Conservation (phyloP, 2,329 filamentous ascomycete genomes). For the Sclerotinia glacialis region DNA sequence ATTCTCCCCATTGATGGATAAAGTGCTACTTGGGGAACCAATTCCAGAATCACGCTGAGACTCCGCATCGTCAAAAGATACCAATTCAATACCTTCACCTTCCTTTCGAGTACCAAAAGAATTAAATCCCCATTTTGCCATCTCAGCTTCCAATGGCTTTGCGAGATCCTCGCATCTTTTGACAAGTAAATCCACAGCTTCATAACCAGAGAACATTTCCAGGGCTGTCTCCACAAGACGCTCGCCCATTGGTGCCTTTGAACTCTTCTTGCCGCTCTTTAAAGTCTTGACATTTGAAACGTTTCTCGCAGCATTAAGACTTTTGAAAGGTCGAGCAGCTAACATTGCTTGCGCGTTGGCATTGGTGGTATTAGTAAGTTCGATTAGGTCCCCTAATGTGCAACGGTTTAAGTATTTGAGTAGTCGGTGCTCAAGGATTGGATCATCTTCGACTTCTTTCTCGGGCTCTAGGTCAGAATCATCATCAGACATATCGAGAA, state of each 20-base stretch:
- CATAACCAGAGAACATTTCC: conserved; percentile 75
- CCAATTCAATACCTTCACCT: conserved; percentile 55
- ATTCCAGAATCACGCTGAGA: conserved; percentile 62
- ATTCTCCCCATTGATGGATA: conserved; percentile 42
- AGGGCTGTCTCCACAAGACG: conserved; percentile 64
- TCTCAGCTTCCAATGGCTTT: conserved; percentile 60
- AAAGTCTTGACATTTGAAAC: conserved; percentile 53
- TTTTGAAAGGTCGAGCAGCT: conserved; percentile 69
- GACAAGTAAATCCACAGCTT: conserved; percentile 80
- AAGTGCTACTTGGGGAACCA: conserved; percentile 55
- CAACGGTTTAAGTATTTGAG: conserved; percentile 83
- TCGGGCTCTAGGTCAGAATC: conserved; percentile 36
- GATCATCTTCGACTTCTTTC: conserved; percentile 41
- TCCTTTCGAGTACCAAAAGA: conserved; percentile 58
- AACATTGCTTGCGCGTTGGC: conserved; percentile 68
- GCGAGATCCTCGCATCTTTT: conserved; percentile 71
- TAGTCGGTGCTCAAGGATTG: conserved; percentile 53
- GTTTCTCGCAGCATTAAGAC: conserved; percentile 61
- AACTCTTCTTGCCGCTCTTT: conserved; percentile 50
- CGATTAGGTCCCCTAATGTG: conserved; percentile 70
- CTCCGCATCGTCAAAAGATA: conserved; percentile 43
- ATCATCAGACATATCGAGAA: conserved; percentile 36
- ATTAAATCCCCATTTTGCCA: conserved; percentile 67
- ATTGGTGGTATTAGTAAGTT: conserved; percentile 73
- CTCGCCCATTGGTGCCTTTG: conserved; percentile 56